Percentiles rank a stretch among this genome's conserved stretches.
phyloP scores from a whole-genome alignment of 306 rosid genomes.

The Macrotyloma uniflorum region DNA sequence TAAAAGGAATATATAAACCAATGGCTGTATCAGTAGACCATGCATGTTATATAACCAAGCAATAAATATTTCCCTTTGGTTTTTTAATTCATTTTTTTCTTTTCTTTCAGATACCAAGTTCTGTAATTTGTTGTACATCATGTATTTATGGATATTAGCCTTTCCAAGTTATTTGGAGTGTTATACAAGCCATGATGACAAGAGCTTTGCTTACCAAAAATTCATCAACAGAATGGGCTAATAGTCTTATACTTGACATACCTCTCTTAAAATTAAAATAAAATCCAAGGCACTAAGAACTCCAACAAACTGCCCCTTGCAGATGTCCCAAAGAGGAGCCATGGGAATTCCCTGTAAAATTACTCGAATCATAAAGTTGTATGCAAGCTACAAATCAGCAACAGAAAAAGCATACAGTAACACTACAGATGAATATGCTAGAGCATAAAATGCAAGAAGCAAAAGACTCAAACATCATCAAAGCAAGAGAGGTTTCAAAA shows the following conservation, averaged over 20 bases:
- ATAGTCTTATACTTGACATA: constrained; percentile 46
- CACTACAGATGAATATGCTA: constrained; percentile 12
- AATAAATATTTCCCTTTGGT: not conserved
- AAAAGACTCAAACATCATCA: constrained; percentile 15
- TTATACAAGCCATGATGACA: constrained; percentile 9
- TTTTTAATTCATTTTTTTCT: not conserved
- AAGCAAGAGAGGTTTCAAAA: constrained; percentile 22
- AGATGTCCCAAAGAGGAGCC: constrained; percentile 96
- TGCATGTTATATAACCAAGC: not conserved
- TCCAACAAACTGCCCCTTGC: constrained; percentile 92
- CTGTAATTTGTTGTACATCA: constrained; percentile 19
- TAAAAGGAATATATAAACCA: constrained; percentile 11
- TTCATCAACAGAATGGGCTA: constrained; percentile 27
- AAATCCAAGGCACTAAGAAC: constrained; percentile 91
- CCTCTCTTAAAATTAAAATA: constrained; percentile 96
- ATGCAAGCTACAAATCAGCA: constrained; percentile 40
- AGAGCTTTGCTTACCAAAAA: constrained; percentile 37
- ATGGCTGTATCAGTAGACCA: not conserved
- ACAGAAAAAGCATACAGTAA: constrained; percentile 6
- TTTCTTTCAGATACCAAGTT: not conserved
- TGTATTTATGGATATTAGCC: not conserved
- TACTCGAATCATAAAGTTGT: constrained; percentile 39
- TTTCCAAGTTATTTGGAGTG: constrained; percentile 23
- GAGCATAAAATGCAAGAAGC: not conserved
- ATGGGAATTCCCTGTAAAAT: constrained; percentile 80